A percentile compares a stretch with the other conserved stretches of the same genome.
These are phyloP conservation scores for Trypanosoma conorhini DNA, from an alignment of 208 protist species.

Conservation along the genomic window DNA sequence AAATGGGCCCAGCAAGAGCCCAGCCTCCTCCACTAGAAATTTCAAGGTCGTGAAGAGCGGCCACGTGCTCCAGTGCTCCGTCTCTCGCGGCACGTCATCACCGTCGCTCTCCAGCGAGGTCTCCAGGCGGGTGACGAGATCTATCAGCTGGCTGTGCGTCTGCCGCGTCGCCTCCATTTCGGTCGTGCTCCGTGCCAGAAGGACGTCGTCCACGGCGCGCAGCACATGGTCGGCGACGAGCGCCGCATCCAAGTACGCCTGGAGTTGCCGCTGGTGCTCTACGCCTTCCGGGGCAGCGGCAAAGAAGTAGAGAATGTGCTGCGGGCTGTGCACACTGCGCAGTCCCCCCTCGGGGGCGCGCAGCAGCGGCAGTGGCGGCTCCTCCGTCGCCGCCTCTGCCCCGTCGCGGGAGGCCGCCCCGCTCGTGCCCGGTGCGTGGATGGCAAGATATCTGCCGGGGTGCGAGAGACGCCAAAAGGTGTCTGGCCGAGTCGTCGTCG, in stretches of 20 bases:
- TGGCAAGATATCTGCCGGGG: constrained; percentile 8
- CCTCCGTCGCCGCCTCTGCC: not conserved
- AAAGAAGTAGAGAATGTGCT: constrained; percentile 58
- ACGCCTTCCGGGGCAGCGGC: constrained; percentile 4
- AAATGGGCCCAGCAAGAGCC: constrained; percentile 63
- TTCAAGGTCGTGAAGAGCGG: constrained; percentile 60
- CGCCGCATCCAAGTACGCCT: constrained; percentile 55
- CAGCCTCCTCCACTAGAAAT: constrained; percentile 72
- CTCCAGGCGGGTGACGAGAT: constrained; percentile 54
- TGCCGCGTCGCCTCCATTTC: constrained; percentile 51
- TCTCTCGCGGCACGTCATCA: constrained; percentile 3
- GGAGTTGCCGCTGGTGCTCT: constrained; percentile 24
- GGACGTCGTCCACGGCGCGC: constrained; percentile 45
- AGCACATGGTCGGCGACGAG: constrained; percentile 43
- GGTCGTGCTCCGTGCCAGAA: constrained; percentile 44
- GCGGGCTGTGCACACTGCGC: constrained; percentile 35
- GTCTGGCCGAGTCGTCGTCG: not conserved
- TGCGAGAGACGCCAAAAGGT: constrained; percentile 22
- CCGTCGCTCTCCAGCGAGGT: constrained; percentile 35
- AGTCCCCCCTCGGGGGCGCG: not conserved
- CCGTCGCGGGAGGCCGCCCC: not conserved
- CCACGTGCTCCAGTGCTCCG: constrained; percentile 49
- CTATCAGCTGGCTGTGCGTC: constrained; percentile 51
- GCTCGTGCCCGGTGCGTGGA: constrained; percentile 1
- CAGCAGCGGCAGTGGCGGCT: not conserved